Conservation (phyloP, 2,329 filamentous ascomycete genomes). For the Penicillium sp. region DNA sequence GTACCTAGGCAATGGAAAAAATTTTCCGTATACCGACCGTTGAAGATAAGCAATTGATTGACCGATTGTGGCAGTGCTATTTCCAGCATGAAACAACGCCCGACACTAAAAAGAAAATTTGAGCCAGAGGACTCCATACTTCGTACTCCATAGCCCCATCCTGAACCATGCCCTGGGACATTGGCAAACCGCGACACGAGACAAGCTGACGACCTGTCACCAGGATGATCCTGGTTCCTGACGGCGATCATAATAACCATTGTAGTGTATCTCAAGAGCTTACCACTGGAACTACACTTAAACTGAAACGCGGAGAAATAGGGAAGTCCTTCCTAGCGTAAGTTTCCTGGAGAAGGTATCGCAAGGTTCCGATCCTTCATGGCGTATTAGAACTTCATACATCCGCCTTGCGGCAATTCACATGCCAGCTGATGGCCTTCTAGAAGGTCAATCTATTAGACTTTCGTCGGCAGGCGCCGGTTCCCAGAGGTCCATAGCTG, state of each 20-base stretch:
- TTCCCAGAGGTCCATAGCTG: constrained; percentile 5
- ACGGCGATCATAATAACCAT: constrained; percentile 6
- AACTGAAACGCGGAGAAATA: constrained; percentile 14
- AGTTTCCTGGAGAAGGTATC: background rate
- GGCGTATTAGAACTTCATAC: background rate
- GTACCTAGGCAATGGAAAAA: background rate
- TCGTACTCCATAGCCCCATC: background rate
- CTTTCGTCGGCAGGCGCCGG: constrained; percentile 20
- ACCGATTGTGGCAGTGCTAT: constrained; percentile 3
- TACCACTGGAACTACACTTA: constrained; percentile 2
- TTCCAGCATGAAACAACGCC: constrained; percentile 5
- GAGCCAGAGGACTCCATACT: background rate
- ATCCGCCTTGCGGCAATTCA: constrained; percentile 8
- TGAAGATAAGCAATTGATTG: constrained; percentile 3
- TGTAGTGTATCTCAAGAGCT: background rate
- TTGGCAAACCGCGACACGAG: background rate
- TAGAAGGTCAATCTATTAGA: constrained; percentile 24
- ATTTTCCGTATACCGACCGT: constrained; percentile 3
- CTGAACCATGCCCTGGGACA: background rate
- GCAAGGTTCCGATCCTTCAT: background rate
- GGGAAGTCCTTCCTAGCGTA: constrained; percentile 3
- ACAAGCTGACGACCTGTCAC: constrained; percentile 5
- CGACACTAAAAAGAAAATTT: background rate
- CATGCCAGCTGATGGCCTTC: constrained; percentile 13
- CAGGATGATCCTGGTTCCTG: constrained; percentile 6